phyloP scores from a whole-genome alignment of 257 asterid species.

The Oldenlandia corymbosa region DNA sequence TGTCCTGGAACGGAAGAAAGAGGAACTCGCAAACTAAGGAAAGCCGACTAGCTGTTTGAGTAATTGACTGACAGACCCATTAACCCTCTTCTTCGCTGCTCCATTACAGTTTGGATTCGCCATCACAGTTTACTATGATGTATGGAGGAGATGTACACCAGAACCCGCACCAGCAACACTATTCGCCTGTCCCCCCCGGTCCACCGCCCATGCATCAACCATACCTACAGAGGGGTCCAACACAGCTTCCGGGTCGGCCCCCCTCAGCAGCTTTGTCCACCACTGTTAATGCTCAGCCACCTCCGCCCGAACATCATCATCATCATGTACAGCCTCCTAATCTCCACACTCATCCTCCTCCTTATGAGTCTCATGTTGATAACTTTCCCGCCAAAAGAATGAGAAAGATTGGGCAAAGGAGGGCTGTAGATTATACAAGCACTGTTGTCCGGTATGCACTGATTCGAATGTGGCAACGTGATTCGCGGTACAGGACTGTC shows the following conservation, averaged over 20 bases:
- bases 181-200: too few species aligned
- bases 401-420: conserved; percentile 92
- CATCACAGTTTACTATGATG: too few species aligned
- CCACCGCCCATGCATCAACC: too few species aligned
- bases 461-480: conserved; percentile 96
- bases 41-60: too few species aligned
- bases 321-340: too few species aligned
- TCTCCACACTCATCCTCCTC: conserved; percentile 57
- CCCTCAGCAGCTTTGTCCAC: conserved; percentile 77
- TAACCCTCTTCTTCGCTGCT: too few species aligned
- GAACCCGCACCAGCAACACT: too few species aligned
- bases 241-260: conserved; percentile 75
- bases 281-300: conserved; percentile 38
- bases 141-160: too few species aligned
- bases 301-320: conserved; percentile 58
- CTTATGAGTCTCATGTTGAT: conserved; percentile 73
- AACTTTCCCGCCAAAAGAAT: conserved; percentile 81
- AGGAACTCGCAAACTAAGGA: too few species aligned
- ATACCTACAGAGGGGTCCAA: conserved; percentile 83
- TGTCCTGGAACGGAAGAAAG: too few species aligned
- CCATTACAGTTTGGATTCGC: too few species aligned
- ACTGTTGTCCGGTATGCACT: conserved; percentile 93
- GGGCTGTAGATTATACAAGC: conserved; percentile 97
- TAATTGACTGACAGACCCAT: too few species aligned
- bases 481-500: conserved; percentile 82